A percentile compares a stretch with the other conserved stretches of the same genome.
Evolutionary conservation across 805 yeast genomes (phyloP).

Genomic region (Starmerella floricola): DNA sequence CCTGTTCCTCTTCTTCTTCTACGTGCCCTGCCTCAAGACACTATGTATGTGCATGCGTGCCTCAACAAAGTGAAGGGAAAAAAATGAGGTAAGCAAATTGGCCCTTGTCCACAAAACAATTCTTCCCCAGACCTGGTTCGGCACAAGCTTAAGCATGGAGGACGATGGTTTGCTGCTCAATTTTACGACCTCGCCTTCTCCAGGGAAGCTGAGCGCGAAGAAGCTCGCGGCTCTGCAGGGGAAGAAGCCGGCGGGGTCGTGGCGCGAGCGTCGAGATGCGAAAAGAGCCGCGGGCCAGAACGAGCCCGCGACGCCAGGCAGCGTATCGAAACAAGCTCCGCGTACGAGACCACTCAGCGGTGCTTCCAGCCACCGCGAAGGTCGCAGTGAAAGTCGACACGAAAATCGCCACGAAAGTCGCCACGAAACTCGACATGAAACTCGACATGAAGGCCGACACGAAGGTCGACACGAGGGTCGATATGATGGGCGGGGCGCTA

Average conservation of each 20-base stretch:
- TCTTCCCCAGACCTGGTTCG: neutral
- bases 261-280: conserved; percentile 27
- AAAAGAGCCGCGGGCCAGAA: conserved; percentile 1
- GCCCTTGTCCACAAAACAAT: neutral
- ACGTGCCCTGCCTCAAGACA: conserved; percentile 27
- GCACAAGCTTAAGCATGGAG: conserved; percentile 17
- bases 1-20: too few relatives aligned
- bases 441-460: too few relatives aligned
- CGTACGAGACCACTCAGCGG: conserved; percentile 6
- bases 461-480: too few relatives aligned
- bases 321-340: conserved; percentile 21
- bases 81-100: conserved; percentile 11
- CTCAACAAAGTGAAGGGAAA: too few relatives aligned
- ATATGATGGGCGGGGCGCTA: too few relatives aligned
- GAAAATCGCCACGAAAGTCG: too few relatives aligned
- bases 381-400: too few relatives aligned
- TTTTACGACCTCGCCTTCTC: conserved; percentile 39
- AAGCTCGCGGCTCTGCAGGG: conserved; percentile 20
- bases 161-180: conserved; percentile 65
- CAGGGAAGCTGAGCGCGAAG: conserved; percentile 18
- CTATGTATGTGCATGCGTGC: too few relatives aligned
- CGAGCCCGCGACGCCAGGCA: neutral
- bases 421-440: too few relatives aligned
- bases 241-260: conserved; percentile 27
- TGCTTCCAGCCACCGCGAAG: neutral